Evolutionary conservation across 768 basidiomycete genomes (phyloP), one percentile per base, ranked within the genome.

Genomic region (Agaricus subrufescens): DNA sequence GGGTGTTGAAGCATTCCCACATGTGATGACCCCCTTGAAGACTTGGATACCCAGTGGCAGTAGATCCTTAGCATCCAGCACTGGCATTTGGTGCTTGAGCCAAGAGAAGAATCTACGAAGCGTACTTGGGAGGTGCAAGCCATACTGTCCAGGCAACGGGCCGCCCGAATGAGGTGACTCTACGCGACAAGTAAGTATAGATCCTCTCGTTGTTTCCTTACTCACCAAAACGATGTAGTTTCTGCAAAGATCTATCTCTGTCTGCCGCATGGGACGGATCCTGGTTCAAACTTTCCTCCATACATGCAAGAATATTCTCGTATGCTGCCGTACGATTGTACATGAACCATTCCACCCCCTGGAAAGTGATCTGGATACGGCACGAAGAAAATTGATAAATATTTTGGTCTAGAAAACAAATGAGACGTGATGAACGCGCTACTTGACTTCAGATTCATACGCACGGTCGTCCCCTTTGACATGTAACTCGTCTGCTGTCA

Each of bases 291-390:
- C 63, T 58, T 47, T 62, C 64, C 66, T 82, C 80, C 79, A 94
- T 84, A 64, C 89, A 83, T 10, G 87, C 79, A 19, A 96, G 72
- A 51, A 98, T 94, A 52, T 83, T 79, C 65, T 98, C 94, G 70
- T 88, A 98, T 3, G 93, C 86, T 3, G 91, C 82, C 3, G 92
- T 95, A 47, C 85, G 78, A 71, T 98, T 98, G 71, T 91, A 97
- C 42, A 98, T 63, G 67, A 92, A 92, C 87, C 91, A 94, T 68
- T 98, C 94, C 44, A 94, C 76, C 15, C 96, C 96, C 62, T 95
- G 84, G 3, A 91, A 63, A 6, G 85, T 85, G 29, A 94, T 66
- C 53, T 90, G 86, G 30, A 98, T 82, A 39, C 96, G 86, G 63
- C 93, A 96, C 12, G 87, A 82, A 4, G 45, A 50, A 25, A 50